Evolutionary conservation across 1,284 basidiomycete genomes (phyloP).

Genomic region (Tilletiopsis washingtonensis): DNA sequence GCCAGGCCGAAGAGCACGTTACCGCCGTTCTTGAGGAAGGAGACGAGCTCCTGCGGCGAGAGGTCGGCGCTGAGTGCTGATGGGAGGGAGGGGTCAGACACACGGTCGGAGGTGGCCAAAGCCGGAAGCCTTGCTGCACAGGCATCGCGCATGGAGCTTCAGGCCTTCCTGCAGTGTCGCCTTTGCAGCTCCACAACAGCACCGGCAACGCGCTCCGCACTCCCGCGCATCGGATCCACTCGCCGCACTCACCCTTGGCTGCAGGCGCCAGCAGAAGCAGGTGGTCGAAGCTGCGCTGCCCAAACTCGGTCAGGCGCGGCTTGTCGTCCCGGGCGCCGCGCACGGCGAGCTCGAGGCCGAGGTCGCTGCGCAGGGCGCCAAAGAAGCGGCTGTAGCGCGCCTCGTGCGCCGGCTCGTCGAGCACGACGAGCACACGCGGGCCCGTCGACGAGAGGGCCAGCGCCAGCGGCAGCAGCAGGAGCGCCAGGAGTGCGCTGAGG

Average conservation of each 20-base stretch:
- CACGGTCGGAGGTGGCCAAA: background rate
- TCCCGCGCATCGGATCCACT: constrained; percentile 2
- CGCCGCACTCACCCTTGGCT: constrained; percentile 17
- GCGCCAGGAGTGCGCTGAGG: no score
- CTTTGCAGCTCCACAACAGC: background rate
- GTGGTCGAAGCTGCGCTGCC: constrained; percentile 38
- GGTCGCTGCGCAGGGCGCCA: constrained; percentile 13
- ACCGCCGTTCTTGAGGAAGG: constrained; percentile 60
- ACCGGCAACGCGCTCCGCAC: background rate
- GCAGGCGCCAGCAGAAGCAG: constrained; percentile 29
- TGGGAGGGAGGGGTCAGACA: background rate
- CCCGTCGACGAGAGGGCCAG: no score
- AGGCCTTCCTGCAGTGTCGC: background rate
- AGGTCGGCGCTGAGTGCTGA: constrained; percentile 69
- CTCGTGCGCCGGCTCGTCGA: constrained; percentile 9
- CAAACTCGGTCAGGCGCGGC: constrained; percentile 25
- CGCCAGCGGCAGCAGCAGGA: no score
- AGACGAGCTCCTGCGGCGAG: constrained; percentile 71
- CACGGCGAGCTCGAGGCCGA: constrained; percentile 22
- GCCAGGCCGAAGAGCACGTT: constrained; percentile 80
- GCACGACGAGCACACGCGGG: constrained; percentile 32
- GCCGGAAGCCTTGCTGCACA: background rate
- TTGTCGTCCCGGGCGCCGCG: constrained; percentile 14
- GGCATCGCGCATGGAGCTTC: no score
- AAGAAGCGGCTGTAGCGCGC: constrained; percentile 20